Conservation (phyloP, 768 basidiomycete species). For the Paxillus rubicundulus region DNA sequence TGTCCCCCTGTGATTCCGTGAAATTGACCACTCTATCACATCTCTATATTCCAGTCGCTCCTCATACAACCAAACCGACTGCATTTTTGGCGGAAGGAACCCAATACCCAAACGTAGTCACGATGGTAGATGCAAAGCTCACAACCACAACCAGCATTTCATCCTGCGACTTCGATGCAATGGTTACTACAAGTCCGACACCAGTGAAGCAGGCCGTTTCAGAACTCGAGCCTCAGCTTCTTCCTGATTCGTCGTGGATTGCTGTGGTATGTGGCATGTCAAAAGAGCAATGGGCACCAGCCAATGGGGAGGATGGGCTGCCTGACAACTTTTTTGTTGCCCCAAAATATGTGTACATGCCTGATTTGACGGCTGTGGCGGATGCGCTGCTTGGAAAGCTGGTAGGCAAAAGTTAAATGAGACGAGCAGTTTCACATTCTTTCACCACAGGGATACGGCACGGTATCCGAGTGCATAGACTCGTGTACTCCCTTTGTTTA, state of each 20-base stretch:
- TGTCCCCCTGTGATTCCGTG: slow-evolving; percentile 21
- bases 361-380: slow-evolving; percentile 69
- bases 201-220: slow-evolving; percentile 14
- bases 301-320: slow-evolving; percentile 34
- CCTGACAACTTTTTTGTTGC: slow-evolving; percentile 75
- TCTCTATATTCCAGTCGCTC: slow-evolving; percentile 57
- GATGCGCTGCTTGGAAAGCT: slow-evolving; percentile 80
- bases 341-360: slow-evolving; percentile 78
- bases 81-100: not conserved
- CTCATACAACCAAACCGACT: slow-evolving; percentile 43
- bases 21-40: slow-evolving; percentile 50
- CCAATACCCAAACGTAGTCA: not conserved
- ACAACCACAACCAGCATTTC: not conserved
- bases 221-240: slow-evolving; percentile 35
- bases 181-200: not conserved
- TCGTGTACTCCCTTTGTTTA: slow-evolving; percentile 76
- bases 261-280: slow-evolving; percentile 76
- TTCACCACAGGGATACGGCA: slow-evolving; percentile 66
- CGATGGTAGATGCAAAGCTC: not conserved
- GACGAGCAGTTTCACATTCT: not conserved
- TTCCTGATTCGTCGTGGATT: slow-evolving; percentile 73
- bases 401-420: slow-evolving; percentile 33
- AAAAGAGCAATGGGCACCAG: slow-evolving; percentile 46
- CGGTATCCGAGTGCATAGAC: slow-evolving; percentile 77
- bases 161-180: not conserved